A percentile compares a stretch with the other conserved stretches of the same genome.
Conservation (phyloP, 2,329 filamentous ascomycete species). For the Stagonosporopsis cucurbitacearum region DNA sequence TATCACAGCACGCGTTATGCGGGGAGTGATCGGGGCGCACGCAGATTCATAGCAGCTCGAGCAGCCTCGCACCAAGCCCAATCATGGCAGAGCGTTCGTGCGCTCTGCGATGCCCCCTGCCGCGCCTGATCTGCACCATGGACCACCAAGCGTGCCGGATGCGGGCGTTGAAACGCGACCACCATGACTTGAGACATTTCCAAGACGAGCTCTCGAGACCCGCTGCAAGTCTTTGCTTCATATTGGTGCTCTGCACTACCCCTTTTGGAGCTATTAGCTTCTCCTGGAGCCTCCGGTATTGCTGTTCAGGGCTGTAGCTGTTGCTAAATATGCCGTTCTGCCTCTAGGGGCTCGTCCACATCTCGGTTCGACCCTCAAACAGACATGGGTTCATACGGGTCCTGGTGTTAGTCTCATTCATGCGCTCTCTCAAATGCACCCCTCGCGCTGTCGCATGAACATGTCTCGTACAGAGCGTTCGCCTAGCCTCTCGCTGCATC, state of each 20-base stretch:
- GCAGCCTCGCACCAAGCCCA: conserved; percentile 14
- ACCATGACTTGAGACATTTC: conserved; percentile 44
- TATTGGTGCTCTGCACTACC: conserved; percentile 24
- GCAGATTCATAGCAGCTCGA: conserved; percentile 8
- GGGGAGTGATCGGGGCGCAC: conserved; percentile 20
- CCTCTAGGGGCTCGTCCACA: conserved; percentile 25
- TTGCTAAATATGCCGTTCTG: conserved; percentile 38
- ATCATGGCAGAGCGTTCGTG: conserved; percentile 21
- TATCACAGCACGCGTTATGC: conserved; percentile 23
- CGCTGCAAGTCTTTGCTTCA: conserved; percentile 32
- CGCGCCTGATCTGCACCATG: conserved; percentile 34
- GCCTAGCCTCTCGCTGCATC: conserved; percentile 43
- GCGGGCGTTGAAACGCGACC: conserved; percentile 44
- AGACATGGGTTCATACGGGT: conserved; percentile 44
- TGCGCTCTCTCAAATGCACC: conserved; percentile 47
- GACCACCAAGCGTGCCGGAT: conserved; percentile 27
- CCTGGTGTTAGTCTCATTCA: conserved; percentile 47
- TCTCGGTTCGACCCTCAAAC: conserved; percentile 43
- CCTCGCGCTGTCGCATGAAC: conserved; percentile 41
- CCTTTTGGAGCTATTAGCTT: conserved; percentile 28
- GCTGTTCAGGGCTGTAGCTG: conserved; percentile 24
- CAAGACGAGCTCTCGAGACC: conserved; percentile 37
- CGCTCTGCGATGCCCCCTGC: conserved; percentile 38
- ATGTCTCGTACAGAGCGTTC: conserved; percentile 45
- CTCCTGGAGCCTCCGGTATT: conserved; percentile 17